These are phyloP conservation scores for Podospora pseudocomata DNA, from an alignment of 495 filamentous ascomycete species.

Conservation along the genomic window DNA sequence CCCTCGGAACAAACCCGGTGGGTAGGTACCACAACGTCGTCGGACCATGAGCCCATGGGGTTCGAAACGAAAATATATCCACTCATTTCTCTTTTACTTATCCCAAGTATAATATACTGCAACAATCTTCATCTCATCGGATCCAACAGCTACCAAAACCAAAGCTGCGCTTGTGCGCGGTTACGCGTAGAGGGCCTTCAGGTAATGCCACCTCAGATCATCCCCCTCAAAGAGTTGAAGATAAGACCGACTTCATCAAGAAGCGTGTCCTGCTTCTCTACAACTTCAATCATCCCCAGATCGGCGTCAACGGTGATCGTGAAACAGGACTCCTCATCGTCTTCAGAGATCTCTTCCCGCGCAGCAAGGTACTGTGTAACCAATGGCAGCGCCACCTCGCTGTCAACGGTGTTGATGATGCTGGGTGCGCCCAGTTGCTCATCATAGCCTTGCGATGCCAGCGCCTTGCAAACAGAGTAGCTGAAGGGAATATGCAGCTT, in stretches of 20 bases:
- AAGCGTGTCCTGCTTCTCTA: not conserved
- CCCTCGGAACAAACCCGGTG: too few species aligned
- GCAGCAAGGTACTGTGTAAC: not conserved
- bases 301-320: not conserved
- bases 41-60: too few species aligned
- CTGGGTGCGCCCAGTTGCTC: constrained; percentile 37
- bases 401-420: not conserved
- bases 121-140: too few species aligned
- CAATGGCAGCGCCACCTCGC: not conserved
- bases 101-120: too few species aligned
- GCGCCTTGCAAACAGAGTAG: constrained; percentile 33
- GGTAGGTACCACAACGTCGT: too few species aligned
- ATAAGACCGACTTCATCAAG: not conserved
- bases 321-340: not conserved
- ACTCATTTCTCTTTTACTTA: too few species aligned
- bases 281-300: not conserved
- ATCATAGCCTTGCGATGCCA: constrained; percentile 37
- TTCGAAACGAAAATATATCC: too few species aligned
- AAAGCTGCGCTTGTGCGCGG: too few species aligned
- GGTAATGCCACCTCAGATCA: not conserved
- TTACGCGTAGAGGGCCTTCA: too few species aligned
- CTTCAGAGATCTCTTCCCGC: not conserved
- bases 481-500: constrained; percentile 34
- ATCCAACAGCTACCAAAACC: too few species aligned
- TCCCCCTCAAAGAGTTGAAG: not conserved